Percentiles rank a stretch among this genome's conserved stretches.
Evolutionary conservation across 2,329 filamentous ascomycete species (phyloP).

Genomic region (Alternaria dauci): DNA sequence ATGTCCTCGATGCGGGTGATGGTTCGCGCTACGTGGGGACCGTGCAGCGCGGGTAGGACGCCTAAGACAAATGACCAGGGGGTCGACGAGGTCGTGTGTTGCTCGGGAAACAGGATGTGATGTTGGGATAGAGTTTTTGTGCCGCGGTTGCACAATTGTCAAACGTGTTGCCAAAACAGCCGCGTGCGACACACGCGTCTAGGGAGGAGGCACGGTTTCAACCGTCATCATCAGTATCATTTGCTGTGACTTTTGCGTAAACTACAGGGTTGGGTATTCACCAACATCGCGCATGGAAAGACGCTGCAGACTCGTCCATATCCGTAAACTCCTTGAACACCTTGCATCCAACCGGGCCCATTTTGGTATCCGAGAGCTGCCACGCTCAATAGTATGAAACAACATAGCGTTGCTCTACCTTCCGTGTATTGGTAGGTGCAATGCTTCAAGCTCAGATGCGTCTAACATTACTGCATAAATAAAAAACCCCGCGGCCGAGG

Average conservation of each 20-base stretch:
- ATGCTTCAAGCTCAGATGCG: conserved; percentile 39
- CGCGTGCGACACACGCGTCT: conserved; percentile 10
- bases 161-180: conserved; percentile 11
- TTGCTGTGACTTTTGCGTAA: conserved; percentile 44
- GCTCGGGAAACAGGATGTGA: conserved; percentile 18
- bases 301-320: conserved; percentile 41
- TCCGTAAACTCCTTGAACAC: conserved; percentile 38
- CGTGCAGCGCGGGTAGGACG: conserved; percentile 36
- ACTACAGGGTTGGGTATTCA: conserved; percentile 44
- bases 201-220: conserved; percentile 7
- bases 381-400: conserved; percentile 35
- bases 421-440: conserved; percentile 29
- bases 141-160: conserved; percentile 12
- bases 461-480: conserved; percentile 49
- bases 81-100: conserved; percentile 5
- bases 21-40: conserved; percentile 45
- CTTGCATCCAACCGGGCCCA: conserved; percentile 42
- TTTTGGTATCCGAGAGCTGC: conserved; percentile 44
- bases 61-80: conserved; percentile 20
- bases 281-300: conserved; percentile 25
- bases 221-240: conserved; percentile 24
- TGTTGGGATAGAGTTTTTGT: conserved; percentile 31
- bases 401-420: conserved; percentile 32
- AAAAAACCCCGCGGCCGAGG: conserved; percentile 24
- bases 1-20: conserved; percentile 36